These are phyloP conservation scores for Botrytis cinerea DNA, from an alignment of 2,329 filamentous ascomycete genomes.

Conservation along the genomic window DNA sequence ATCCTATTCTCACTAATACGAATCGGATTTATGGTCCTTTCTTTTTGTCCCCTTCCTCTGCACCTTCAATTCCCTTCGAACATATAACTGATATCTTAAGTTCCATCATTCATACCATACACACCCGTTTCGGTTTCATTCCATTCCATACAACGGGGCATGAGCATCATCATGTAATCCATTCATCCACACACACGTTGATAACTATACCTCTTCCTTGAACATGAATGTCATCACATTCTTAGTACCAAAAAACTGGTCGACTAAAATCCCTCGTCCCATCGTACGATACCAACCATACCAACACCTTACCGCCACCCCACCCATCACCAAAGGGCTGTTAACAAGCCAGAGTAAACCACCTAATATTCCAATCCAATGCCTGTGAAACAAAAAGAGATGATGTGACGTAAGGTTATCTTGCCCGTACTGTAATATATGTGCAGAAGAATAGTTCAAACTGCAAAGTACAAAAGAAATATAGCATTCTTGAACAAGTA, in stretches of 20 bases:
- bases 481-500: conserved; percentile 3
- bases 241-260: conserved; percentile 1
- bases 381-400: conserved; percentile 26
- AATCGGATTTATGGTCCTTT: conserved; percentile 5
- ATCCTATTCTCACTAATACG: conserved; percentile 12
- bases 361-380: conserved; percentile 22
- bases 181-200: background rate
- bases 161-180: background rate
- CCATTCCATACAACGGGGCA: conserved; percentile 5
- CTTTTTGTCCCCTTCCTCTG: background rate
- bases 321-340: background rate
- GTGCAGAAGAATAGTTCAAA: conserved; percentile 29
- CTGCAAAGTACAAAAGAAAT: conserved; percentile 25
- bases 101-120: background rate
- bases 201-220: background rate
- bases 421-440: conserved; percentile 29
- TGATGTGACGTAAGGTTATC: conserved; percentile 21
- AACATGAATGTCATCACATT: background rate
- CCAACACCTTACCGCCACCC: conserved; percentile 20
- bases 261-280: conserved; percentile 2
- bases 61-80: background rate
- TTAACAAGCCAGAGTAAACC: conserved; percentile 15
- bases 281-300: conserved; percentile 2
- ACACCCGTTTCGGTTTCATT: background rate
- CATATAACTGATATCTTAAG: conserved; percentile 6